Evolutionary conservation across 2,329 filamentous ascomycete species (phyloP).

Genomic region (Exophiala xenobiotica): DNA sequence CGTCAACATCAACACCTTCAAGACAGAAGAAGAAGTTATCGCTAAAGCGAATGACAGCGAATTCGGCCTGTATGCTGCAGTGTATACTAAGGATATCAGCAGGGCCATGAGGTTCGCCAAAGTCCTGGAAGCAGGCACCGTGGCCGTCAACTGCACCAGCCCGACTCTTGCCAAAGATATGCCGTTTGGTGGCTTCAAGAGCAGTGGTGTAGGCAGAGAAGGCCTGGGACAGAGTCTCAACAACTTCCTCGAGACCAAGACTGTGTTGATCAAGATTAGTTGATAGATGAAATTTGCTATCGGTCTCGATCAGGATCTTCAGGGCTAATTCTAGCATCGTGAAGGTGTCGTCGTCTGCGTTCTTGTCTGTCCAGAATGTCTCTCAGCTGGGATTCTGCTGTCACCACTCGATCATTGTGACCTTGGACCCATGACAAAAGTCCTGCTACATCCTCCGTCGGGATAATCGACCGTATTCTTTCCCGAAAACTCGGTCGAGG

Average conservation of each 20-base stretch:
- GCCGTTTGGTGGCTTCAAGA: slow-evolving; percentile 75
- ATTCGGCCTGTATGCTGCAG: slow-evolving; percentile 46
- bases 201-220: slow-evolving; percentile 75
- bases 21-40: slow-evolving; percentile 42
- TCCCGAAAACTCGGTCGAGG: slow-evolving; percentile 10
- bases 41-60: slow-evolving; percentile 42
- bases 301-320: slow-evolving; percentile 18
- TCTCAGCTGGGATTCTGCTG: slow-evolving; percentile 25
- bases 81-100: slow-evolving; percentile 46
- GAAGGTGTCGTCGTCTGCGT: not conserved
- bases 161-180: slow-evolving; percentile 31
- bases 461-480: slow-evolving; percentile 15
- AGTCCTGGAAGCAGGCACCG: slow-evolving; percentile 42
- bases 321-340: not conserved
- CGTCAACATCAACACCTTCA: slow-evolving; percentile 57
- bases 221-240: slow-evolving; percentile 65
- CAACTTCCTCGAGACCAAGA: slow-evolving; percentile 60
- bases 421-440: slow-evolving; percentile 18
- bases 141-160: slow-evolving; percentile 38
- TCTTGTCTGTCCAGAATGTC: slow-evolving; percentile 23
- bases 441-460: slow-evolving; percentile 12
- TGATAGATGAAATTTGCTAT: slow-evolving; percentile 4
- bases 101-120: slow-evolving; percentile 27
- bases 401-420: slow-evolving; percentile 9
- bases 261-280: slow-evolving; percentile 44